Evolutionary conservation across 2,329 filamentous ascomycete species (phyloP), one percentile per base, ranked within the genome.

Genomic region (Apiospora phragmitis): DNA sequence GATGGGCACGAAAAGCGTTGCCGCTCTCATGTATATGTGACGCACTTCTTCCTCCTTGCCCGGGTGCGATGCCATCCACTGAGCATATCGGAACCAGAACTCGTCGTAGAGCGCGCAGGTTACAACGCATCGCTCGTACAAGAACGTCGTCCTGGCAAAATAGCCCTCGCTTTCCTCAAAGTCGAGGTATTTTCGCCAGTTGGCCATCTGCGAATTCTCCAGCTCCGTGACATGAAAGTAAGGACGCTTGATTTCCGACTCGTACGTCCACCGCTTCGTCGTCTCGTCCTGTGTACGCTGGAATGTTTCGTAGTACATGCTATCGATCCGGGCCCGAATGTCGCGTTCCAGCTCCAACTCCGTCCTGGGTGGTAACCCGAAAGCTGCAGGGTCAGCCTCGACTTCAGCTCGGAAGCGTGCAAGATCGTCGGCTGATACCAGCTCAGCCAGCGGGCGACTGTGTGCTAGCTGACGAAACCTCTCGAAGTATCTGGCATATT

Each of bases 221-320:
- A 99, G 87, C 78, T 97, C 94, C 0, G 94, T 97, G 41, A 98
- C 94, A 79, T 98, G 95, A 84, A 98, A 99, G 80, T 98, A 99
- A 0, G 94, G 94, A 1, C 96, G 91, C 84, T 98, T 98, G 78
- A 98, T 93, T 80, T 97, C 94, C 0, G 94, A 92, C 79, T 99
- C 96, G 76, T 94, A 98, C 0, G 93, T 94, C 95, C 95, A 98
- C 73, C 96, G 91, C 83, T 96, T 97, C 0, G 91, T 94, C 0
- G 94, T 96, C 82, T 98, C 95, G 9, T 90, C 88, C 78, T 98
- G 94, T 1, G 94, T 97, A 70, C 87, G 88, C 41, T 90, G 88
- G 81, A 97, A 98, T 47, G 92, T 86, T 71, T 96, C 92, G 72
- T 95, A 91, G 79, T 95, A 94, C 80, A 93, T 88, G 69, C 86